These are phyloP conservation scores for Saprolegnia parasitica DNA, from an alignment of 352 stramenopile genomes.

Conservation along the genomic window DNA sequence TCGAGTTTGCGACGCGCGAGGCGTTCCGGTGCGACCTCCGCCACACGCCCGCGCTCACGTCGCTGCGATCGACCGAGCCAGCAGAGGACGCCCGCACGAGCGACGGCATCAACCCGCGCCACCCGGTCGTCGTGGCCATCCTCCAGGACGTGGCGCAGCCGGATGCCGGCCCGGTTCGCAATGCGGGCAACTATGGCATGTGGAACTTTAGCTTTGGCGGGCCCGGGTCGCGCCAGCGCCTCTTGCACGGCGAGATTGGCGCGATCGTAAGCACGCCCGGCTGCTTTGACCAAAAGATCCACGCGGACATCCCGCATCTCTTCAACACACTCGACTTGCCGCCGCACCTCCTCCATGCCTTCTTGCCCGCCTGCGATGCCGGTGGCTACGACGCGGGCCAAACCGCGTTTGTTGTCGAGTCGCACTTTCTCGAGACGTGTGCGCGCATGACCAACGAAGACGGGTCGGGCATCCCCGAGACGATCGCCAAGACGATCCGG, in stretches of 20 bases:
- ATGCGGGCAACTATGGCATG: constrained; percentile 19
- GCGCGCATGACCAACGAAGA: constrained; percentile 20
- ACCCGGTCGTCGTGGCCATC: constrained; percentile 18
- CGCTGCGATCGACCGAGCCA: constrained; percentile 8
- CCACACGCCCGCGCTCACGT: constrained; percentile 16
- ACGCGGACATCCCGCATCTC: constrained; percentile 23
- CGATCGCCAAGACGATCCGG: constrained; percentile 20
- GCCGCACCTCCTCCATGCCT: constrained; percentile 19
- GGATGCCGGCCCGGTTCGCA: constrained; percentile 7
- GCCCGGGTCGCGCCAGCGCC: constrained; percentile 7
- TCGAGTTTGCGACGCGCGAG: constrained; percentile 24
- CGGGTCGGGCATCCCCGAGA: constrained; percentile 4
- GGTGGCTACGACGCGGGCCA: constrained; percentile 14
- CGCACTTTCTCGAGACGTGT: constrained; percentile 20
- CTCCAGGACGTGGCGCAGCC: constrained; percentile 21
- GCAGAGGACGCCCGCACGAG: not conserved
- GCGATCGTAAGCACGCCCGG: constrained; percentile 20
- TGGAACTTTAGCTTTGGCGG: constrained; percentile 26
- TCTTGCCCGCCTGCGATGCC: constrained; percentile 13
- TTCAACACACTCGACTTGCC: constrained; percentile 24
- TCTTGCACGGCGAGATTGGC: constrained; percentile 10
- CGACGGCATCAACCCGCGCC: constrained; percentile 21
- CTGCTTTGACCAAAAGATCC: constrained; percentile 26
- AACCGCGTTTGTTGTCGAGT: constrained; percentile 21
- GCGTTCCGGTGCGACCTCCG: constrained; percentile 22